These are phyloP conservation scores for Coix lacrymajobi DNA, from an alignment of 176 grass and related monocot species.

Conservation along the genomic window DNA sequence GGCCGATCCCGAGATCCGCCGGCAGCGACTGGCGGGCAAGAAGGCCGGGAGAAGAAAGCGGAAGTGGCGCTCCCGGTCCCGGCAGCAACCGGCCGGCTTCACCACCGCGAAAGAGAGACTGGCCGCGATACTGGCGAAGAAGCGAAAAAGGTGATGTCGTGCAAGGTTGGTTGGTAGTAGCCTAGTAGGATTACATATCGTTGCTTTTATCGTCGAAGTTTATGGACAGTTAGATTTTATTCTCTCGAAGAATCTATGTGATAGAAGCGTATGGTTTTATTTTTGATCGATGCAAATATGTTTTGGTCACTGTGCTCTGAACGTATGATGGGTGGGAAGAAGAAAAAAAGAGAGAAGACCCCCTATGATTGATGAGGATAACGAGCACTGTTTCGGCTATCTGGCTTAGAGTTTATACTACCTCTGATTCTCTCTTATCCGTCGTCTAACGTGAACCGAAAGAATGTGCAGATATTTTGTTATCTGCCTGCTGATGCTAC, in stretches of 20 bases:
- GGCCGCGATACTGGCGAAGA: slow-evolving; percentile 39
- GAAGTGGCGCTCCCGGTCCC: slow-evolving; percentile 10
- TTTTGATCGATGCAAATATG: too few relatives aligned
- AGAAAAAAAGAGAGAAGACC: not conserved
- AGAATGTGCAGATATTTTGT: too few relatives aligned
- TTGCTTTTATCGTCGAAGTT: not conserved
- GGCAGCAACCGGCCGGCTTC: slow-evolving; percentile 34
- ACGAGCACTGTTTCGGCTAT: not conserved
- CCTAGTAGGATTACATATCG: not conserved
- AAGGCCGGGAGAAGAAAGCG: slow-evolving; percentile 34
- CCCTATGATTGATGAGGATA: not conserved
- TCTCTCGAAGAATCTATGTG: too few relatives aligned
- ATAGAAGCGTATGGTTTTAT: too few relatives aligned
- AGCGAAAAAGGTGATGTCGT: slow-evolving; percentile 7
- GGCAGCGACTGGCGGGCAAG: slow-evolving; percentile 53
- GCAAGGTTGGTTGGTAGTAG: not conserved
- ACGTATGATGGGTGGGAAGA: too few relatives aligned
- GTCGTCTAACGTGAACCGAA: not conserved
- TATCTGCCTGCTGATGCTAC: too few relatives aligned
- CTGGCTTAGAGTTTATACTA: too few relatives aligned
- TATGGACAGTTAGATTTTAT: not conserved
- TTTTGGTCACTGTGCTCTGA: too few relatives aligned
- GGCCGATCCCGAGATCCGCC: slow-evolving; percentile 80
- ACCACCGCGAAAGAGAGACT: slow-evolving; percentile 36
- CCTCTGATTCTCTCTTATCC: not conserved